Evolutionary conservation across 768 basidiomycete species (phyloP), one percentile per base, ranked within the genome.

Genomic region (Russula abietina): DNA sequence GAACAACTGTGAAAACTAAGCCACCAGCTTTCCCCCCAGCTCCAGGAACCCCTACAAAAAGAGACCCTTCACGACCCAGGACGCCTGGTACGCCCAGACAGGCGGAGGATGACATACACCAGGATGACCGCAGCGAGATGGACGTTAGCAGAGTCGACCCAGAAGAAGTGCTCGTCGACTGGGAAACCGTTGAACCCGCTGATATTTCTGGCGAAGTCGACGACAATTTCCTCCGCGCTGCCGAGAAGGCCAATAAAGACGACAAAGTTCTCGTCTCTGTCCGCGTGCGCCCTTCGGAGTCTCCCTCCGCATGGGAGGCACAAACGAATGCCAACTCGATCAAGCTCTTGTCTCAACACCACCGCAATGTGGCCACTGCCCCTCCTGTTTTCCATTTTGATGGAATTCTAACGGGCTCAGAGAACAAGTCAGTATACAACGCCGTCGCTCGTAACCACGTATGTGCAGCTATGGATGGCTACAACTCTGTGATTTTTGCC

Each of bases 401-500:
- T 67, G 83, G 87, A 41, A 80, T 93, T 61, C 82, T 91, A 55
- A 90, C 86, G 5, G 88, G 88, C 0, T 85, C 87, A 1, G 83
- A 86, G 38, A 93, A 91, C 74, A 90, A 89, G 69, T 83, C 86
- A 0, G 78, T 93, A 8, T 93, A 93, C 71, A 83, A 80, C 46
- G 82, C 86, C 4, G 85, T 88, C 17, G 91, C 88, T 2, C 81
- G 83, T 14, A 86, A 84, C 3, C 91, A 93, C 69, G 90, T 92
- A 1, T 84, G 83, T 60, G 91, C 94, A 4, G 93, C 95, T 11
- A 97, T 98, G 93, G 91, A 93, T 55, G 97, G 97, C 19, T 98
- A 85, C 79, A 98, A 98, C 73, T 84, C 94, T 9, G 91, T 98
- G 66, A 83, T 98, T 46, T 99, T 99, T 69, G 96, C 97, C 0